These are phyloP conservation scores for Penicillium hordei DNA, from an alignment of 2,329 filamentous ascomycete species.

Conservation along the genomic window DNA sequence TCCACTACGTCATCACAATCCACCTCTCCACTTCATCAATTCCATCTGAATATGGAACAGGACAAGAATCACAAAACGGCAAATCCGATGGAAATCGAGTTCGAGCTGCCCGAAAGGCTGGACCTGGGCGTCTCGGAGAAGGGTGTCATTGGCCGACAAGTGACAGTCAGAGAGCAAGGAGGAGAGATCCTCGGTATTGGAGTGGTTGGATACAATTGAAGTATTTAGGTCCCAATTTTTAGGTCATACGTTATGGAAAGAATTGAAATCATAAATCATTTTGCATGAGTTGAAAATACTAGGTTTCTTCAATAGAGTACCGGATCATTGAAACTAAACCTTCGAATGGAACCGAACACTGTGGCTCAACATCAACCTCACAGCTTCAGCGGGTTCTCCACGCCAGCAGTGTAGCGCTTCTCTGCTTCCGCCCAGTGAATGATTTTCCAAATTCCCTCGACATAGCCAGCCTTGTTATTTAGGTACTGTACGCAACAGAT, in stretches of 20 bases:
- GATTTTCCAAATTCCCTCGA: slow-evolving; percentile 85
- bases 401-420: slow-evolving; percentile 55
- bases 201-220: slow-evolving; percentile 38
- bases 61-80: background rate
- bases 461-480: slow-evolving; percentile 93
- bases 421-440: slow-evolving; percentile 89
- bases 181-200: slow-evolving; percentile 30
- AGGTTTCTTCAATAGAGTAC: too few species aligned
- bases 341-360: background rate
- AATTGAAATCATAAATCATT: background rate
- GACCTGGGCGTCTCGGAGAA: slow-evolving; percentile 37
- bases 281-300: background rate
- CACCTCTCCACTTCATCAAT: slow-evolving; percentile 28
- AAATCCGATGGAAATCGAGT: slow-evolving; percentile 22
- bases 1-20: slow-evolving; percentile 11
- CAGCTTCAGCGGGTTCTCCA: slow-evolving; percentile 31
- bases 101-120: slow-evolving; percentile 31
- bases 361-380: slow-evolving; percentile 2
- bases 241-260: slow-evolving; percentile 1
- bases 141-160: slow-evolving; percentile 36
- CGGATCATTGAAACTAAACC: background rate
- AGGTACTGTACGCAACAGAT: slow-evolving; percentile 62
- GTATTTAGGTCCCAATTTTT: too few species aligned
- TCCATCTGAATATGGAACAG: slow-evolving; percentile 23
- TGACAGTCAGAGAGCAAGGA: slow-evolving; percentile 29